Evolutionary conservation across 2,329 filamentous ascomycete species (phyloP), one percentile per base, ranked within the genome.

Genomic region (Parafenestella ontariensis): DNA sequence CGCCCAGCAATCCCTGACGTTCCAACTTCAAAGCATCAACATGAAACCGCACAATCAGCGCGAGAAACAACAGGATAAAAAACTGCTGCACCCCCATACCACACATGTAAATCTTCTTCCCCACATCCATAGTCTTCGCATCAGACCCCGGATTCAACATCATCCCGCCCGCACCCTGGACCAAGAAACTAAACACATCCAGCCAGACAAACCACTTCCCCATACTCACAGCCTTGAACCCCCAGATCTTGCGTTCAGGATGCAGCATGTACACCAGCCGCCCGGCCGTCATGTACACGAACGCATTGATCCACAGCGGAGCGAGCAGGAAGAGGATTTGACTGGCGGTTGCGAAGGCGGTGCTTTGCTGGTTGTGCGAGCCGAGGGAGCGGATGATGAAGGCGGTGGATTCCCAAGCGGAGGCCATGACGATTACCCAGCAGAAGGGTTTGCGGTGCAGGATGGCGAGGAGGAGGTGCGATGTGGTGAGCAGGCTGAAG

Each of bases 341-440:
- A 10, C 74, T 75, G 1, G 65, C 50, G 10, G 71, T 75, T 1
- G 73, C 69, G 34, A 71, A 70, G 0, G 54, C 53, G 0, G 56
- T 46, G 11, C 58, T 71, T 46, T 77, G 71, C 47, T 79, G 79
- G 28, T 82, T 54, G 21, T 72, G 71, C 2, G 79, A 76, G 15
- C 73, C 74, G 1, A 79, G 59, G 0, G 75, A 63, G 24, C 80
- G 78, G 17, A 79, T 59, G 6, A 77, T 56, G 58, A 78, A 82
- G 9, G 74, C 72, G 1, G 65, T 61, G n/a, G 75, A 62, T 60
- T 83, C 79, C 78, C 79, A 82, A 0, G 62, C 23, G 3, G 64
- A 61, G 8, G 76, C 80, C 69, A 81, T 77, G 37, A 80, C 73
- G 9, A 83, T 73, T 3, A 81, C 76, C 77, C 75, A 79, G 34